Conservation (phyloP, 78 protist species). For the Blattamonas nauphoetae region DNA sequence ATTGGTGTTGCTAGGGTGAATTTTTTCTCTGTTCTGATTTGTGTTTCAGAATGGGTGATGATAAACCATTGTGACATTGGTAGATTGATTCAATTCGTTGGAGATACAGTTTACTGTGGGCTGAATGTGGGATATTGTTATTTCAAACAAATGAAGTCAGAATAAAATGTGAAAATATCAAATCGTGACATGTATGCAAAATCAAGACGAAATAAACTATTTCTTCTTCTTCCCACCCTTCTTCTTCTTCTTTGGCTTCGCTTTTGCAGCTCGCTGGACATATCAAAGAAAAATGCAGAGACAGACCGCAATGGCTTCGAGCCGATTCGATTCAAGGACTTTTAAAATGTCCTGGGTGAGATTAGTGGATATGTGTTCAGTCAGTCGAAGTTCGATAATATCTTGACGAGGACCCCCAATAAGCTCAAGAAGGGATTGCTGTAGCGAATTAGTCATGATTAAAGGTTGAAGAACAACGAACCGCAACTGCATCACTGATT, state of each 20-base stretch:
- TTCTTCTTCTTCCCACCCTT: too few relatives aligned
- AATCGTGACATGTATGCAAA: too few relatives aligned
- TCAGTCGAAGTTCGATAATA: not conserved
- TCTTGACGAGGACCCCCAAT: not conserved
- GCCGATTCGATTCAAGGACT: not conserved
- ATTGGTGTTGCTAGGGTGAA: not conserved
- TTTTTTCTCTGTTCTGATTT: not conserved
- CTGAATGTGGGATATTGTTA: too few relatives aligned
- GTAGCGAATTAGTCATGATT: not conserved
- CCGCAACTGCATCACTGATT: not conserved
- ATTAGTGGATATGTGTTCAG: not conserved
- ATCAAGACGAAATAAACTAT: too few relatives aligned
- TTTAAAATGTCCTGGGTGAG: not conserved
- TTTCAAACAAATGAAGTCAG: too few relatives aligned
- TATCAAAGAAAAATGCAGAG: not conserved
- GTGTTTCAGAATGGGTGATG: not conserved
- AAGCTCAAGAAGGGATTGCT: not conserved
- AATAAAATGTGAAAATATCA: too few relatives aligned
- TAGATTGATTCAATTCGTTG: too few relatives aligned
- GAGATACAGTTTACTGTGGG: too few relatives aligned
- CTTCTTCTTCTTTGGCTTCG: too few relatives aligned
- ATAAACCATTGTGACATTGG: not conserved
- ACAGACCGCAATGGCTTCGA: not conserved
- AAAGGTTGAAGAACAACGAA: not conserved
- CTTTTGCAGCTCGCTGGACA: too few relatives aligned